These are phyloP conservation scores for Gossypium trilobum DNA, from an alignment of 441 rosid species.

Conservation along the genomic window DNA sequence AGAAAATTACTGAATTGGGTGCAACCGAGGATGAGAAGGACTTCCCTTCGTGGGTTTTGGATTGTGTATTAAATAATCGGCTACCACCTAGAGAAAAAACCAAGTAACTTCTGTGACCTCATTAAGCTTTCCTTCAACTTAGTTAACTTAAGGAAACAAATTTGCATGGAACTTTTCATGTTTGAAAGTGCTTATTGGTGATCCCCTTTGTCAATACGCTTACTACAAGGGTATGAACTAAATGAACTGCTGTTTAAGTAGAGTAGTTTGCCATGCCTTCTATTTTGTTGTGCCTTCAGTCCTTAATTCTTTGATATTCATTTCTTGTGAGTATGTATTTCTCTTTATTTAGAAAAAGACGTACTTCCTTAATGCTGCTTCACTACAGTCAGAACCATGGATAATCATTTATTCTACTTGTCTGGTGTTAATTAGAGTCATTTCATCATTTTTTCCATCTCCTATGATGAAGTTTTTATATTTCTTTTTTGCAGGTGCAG, in stretches of 20 bases:
- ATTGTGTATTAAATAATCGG: constrained; percentile 83
- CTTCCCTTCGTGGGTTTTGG: constrained; percentile 93
- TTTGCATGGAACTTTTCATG: background rate
- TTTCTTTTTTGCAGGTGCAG: constrained; percentile 65
- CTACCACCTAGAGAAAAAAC: constrained; percentile 89
- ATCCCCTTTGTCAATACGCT: background rate
- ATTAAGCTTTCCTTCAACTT: constrained; percentile 2
- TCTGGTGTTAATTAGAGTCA: background rate
- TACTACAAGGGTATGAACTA: background rate
- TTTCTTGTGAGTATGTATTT: background rate
- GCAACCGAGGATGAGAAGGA: constrained; percentile 97
- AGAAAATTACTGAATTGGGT: constrained; percentile 76
- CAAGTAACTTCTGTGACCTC: constrained; percentile 44
- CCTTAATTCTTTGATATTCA: background rate
- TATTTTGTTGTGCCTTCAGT: background rate
- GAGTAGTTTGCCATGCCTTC: background rate
- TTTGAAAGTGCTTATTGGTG: background rate
- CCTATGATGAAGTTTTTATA: background rate
- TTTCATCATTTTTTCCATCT: background rate
- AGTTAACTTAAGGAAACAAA: background rate
- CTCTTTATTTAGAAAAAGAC: background rate
- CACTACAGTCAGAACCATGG: background rate
- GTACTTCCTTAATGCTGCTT: background rate
- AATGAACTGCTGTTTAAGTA: background rate
- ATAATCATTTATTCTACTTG: background rate